Base-by-base conservation (phyloP, 192 early-diverging fungal species). In the Gamsiella multidivaricata region DNA sequence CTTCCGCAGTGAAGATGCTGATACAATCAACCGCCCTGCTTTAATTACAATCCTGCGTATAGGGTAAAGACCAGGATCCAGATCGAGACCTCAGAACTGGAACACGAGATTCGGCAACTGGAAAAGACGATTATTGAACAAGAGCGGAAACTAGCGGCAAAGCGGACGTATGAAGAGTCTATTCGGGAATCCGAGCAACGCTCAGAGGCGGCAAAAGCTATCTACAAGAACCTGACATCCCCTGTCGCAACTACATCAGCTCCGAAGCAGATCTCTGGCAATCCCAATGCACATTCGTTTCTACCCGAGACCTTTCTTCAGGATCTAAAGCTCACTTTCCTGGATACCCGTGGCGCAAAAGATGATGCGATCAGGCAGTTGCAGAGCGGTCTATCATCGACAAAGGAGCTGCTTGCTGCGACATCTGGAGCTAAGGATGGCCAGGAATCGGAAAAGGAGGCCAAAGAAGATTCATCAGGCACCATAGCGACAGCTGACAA, bases 31-130 rank as follows among this genome's bases (percentile, higher is more conserved):
- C 20, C 22, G 5, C 17, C 2, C 10, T 26, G 3, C n/a, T 47
- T 5, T 9, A 18, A 20, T 36, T 25, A 32, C 42, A 3, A 26
- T 32, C 20, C 22, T 25, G 25, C 18, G 6, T 29, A 3, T 78
- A 78, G 74, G 26, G 64, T 47, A 59, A 68, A 68, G 39, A 59
- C 65, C 26, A 78, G 58, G 47, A 22, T 68, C 6, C 60, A 63
- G 36, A 63, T 69, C n/a, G 74, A 68, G 11, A 68, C 65, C 3
- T 47, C 59, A 5, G 60, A 78, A 52, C 74, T 78, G 3, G 74
- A 62, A 11, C 41, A 22, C 20, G 74, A 78, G 45, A 78, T 78
- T 46, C 59, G 22, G 23, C 65, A 64, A 15, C 37, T 78, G 12
- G 74, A 78, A 29, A 50, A 28, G 39, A 46, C 54, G 2, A 78